A percentile compares a stretch with the other conserved stretches of the same genome.
Conservation (phyloP, 495 filamentous ascomycete genomes). For the Podospora sp. region DNA sequence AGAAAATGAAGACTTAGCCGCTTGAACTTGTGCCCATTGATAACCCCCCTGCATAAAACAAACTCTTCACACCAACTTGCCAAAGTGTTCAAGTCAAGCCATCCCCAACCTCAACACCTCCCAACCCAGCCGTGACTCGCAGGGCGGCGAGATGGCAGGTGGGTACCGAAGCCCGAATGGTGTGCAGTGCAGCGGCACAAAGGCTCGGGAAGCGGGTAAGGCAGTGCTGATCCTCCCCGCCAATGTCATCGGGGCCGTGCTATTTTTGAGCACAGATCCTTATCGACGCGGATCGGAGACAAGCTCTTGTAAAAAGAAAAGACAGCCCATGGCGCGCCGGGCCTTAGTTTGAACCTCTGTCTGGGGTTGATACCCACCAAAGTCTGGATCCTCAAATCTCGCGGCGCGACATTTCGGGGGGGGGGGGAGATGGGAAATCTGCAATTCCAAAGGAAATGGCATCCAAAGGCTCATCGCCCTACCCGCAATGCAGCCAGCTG, state of each 20-base stretch:
- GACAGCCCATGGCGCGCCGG: neutral
- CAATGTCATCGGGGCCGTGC: neutral
- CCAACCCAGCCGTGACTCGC: neutral
- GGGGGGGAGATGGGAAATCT: neutral
- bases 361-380: neutral
- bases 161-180: conserved; percentile 1
- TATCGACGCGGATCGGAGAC: conserved; percentile 14
- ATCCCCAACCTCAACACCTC: too few species aligned
- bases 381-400: neutral
- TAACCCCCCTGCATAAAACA: too few species aligned
- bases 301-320: conserved; percentile 14
- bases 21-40: too few species aligned
- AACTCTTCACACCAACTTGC: too few species aligned
- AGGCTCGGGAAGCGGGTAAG: conserved; percentile 20
- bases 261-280: conserved; percentile 15
- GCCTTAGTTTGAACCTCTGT: neutral
- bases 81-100: too few species aligned
- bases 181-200: conserved; percentile 1
- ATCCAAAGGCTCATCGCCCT: neutral
- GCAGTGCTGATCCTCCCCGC: conserved; percentile 26
- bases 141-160: neutral
- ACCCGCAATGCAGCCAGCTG: neutral
- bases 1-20: too few species aligned
- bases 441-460: neutral
- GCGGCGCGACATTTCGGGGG: neutral